Evolutionary conservation across 345 rosid species (phyloP).

Genomic region (Lumnitzera littorea): DNA sequence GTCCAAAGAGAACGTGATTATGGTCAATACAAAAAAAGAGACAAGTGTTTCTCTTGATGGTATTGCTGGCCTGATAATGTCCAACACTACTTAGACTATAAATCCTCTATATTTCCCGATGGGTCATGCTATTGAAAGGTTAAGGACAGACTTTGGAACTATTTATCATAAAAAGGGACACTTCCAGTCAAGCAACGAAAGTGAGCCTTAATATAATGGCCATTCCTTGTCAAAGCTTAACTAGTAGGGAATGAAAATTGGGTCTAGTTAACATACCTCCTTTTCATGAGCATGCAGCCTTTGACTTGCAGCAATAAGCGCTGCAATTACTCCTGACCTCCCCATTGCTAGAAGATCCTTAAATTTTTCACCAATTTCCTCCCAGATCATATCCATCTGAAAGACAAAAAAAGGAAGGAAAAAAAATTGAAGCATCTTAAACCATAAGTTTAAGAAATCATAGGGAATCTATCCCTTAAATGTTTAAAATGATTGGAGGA

Average conservation of each 20-base stretch:
- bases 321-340: conserved; percentile 80
- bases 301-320: conserved; percentile 62
- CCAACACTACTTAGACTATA: too few relatives aligned
- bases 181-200: too few relatives aligned
- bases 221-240: too few relatives aligned
- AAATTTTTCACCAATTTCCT: conserved; percentile 70
- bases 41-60: too few relatives aligned
- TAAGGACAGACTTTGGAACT: too few relatives aligned
- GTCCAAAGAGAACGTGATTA: conserved; percentile 18
- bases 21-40: too few relatives aligned
- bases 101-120: too few relatives aligned
- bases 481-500: not conserved
- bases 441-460: not conserved
- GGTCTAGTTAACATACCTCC: conserved; percentile 33
- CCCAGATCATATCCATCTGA: conserved; percentile 72
- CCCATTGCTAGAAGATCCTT: conserved; percentile 82
- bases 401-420: conserved; percentile 15
- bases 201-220: too few relatives aligned
- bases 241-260: too few relatives aligned
- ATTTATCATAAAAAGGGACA: too few relatives aligned
- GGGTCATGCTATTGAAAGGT: too few relatives aligned
- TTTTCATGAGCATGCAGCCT: conserved; percentile 59
- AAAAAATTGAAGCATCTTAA: not conserved
- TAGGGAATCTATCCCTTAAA: not conserved
- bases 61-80: too few relatives aligned